A percentile compares a stretch with the other conserved stretches of the same genome.
These are phyloP conservation scores for Eruca vesicaria DNA, from an alignment of 441 rosid genomes.

Conservation along the genomic window DNA sequence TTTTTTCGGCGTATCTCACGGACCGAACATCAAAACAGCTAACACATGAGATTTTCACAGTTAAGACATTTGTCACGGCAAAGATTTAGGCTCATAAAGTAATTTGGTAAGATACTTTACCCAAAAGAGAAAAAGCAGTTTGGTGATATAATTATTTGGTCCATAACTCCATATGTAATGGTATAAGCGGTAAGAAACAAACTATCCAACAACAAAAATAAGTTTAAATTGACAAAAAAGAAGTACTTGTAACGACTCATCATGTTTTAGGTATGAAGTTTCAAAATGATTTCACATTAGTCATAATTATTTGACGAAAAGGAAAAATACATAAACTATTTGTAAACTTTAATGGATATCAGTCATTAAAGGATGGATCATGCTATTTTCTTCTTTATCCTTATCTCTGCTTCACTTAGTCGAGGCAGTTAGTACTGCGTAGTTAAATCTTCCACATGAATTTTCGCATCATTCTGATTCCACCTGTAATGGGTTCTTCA, in stretches of 20 bases:
- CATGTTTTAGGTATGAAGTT: not conserved
- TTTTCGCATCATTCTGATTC: no score
- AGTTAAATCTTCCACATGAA: no score
- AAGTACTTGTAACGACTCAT: not conserved
- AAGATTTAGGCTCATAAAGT: slow-evolving; percentile 7
- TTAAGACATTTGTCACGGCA: slow-evolving; percentile 21
- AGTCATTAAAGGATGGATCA: not conserved
- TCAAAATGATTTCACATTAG: not conserved
- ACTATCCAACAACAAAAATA: no score
- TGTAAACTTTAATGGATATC: not conserved
- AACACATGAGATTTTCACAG: not conserved
- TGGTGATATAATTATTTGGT: no score
- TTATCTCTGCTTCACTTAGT: not conserved
- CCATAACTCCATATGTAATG: no score
- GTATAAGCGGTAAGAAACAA: no score
- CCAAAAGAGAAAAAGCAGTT: no score
- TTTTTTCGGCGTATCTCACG: slow-evolving; percentile 23
- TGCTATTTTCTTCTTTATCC: not conserved
- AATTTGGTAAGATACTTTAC: not conserved
- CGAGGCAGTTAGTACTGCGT: no score
- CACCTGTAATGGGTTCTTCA: not conserved
- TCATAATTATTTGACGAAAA: not conserved
- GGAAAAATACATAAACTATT: not conserved
- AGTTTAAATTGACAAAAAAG: not conserved
- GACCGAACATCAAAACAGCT: slow-evolving; percentile 7